Evolutionary conservation across 2,329 filamentous ascomycete species (phyloP).

Genomic region (Tolypocladium inflatum): DNA sequence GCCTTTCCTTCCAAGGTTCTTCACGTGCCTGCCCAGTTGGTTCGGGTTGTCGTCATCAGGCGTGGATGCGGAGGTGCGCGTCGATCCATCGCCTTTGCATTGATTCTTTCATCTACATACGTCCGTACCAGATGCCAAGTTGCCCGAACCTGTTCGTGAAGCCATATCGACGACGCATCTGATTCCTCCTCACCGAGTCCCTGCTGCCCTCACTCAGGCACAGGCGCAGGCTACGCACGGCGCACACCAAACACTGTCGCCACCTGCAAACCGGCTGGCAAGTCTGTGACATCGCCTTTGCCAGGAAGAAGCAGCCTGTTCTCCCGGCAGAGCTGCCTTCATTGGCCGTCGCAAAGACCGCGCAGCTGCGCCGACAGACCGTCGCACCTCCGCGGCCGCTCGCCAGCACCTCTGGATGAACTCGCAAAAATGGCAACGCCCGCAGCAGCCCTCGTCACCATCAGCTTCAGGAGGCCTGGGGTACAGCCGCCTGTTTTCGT

Average conservation of each 20-base stretch:
- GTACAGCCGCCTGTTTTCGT: constrained; percentile 60
- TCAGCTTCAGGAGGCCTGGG: constrained; percentile 52
- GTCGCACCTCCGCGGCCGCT: not conserved
- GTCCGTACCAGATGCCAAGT: not conserved
- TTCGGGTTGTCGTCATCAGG: not conserved
- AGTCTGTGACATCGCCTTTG: not conserved
- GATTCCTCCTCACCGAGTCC: not conserved
- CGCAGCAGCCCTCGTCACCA: constrained; percentile 34
- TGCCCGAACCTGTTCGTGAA: not conserved
- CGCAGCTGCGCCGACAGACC: not conserved
- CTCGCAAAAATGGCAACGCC: constrained; percentile 8
- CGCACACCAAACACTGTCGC: not conserved
- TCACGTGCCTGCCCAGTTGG: not conserved
- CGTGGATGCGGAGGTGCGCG: not conserved
- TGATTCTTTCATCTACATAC: not conserved
- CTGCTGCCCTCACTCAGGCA: not conserved
- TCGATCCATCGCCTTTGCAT: not conserved
- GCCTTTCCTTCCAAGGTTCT: not conserved
- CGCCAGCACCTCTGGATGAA: not conserved
- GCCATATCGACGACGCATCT: not conserved
- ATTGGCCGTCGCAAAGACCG: not conserved
- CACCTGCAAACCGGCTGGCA: not conserved
- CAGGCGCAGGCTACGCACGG: not conserved
- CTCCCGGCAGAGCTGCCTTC: not conserved
- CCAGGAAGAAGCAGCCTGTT: not conserved